Evolutionary conservation across 495 filamentous ascomycete species (phyloP), one percentile per base, ranked within the genome.

Genomic region (Xylaria grammica): DNA sequence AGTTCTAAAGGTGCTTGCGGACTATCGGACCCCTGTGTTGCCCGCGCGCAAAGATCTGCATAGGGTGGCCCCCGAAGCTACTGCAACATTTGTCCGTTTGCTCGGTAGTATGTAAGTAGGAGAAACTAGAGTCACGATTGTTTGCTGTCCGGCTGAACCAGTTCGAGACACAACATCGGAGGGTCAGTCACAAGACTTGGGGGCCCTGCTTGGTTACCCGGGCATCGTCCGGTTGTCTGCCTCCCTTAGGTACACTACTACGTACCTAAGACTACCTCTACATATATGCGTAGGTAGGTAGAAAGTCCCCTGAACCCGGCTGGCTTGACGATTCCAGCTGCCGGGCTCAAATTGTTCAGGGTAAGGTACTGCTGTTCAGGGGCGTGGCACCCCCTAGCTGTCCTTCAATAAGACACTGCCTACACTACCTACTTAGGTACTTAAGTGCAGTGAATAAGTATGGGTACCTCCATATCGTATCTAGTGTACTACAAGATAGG

Each of bases 221-320:
- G n/a, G n/a, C n/a, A n/a, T n/a, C n/a, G n/a, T n/a, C n/a, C n/a
- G n/a, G n/a, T n/a, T n/a, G n/a, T n/a, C n/a, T n/a, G n/a, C n/a
- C n/a, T n/a, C n/a, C n/a, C n/a, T n/a, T n/a, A n/a, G n/a, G n/a
- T n/a, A n/a, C n/a, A n/a, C n/a, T n/a, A n/a, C n/a, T n/a, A n/a
- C n/a, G n/a, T n/a, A n/a, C n/a, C n/a, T n/a, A n/a, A n/a, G n/a
- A n/a, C n/a, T n/a, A n/a, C n/a, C n/a, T n/a, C n/a, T n/a, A n/a
- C n/a, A n/a, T n/a, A n/a, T n/a, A n/a, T n/a, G n/a, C 32, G 32
- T 5, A 36, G 32, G 11, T 11, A 42, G 40, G 40, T 36, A 34
- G 9, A 34, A 53, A 34, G 49, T 50, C 60, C 60, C 60, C 60
- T 62, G 60, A 62, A 54, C 38, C 49, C 36, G 42, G 40, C 40